A percentile compares a stretch with the other conserved stretches of the same genome.
phyloP scores from a whole-genome alignment of 139 green algal genomes.

The Pleodorina starrii region DNA sequence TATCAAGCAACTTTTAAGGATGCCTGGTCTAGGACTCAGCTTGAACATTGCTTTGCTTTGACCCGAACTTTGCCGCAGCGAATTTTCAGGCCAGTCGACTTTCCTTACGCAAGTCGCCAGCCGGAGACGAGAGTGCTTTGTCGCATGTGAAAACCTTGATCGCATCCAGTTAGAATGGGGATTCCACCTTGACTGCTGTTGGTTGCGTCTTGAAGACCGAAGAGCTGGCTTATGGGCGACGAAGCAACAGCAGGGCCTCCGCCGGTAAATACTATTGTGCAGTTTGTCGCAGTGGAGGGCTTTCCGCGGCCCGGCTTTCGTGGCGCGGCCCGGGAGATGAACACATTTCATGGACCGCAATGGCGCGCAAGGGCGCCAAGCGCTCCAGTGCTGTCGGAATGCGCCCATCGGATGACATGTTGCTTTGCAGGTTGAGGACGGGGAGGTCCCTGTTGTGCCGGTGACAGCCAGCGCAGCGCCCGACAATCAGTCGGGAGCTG shows the following conservation, averaged over 20 bases:
- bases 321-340: not conserved
- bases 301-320: too few relatives aligned
- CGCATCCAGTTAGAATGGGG: slow-evolving; percentile 4
- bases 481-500: not conserved
- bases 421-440: slow-evolving; percentile 14
- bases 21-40: too few relatives aligned
- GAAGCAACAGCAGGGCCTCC: slow-evolving; percentile 35
- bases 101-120: not conserved
- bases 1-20: too few relatives aligned
- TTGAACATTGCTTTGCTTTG: too few relatives aligned
- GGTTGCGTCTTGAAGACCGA: not conserved
- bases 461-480: slow-evolving; percentile 13
- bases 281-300: not conserved
- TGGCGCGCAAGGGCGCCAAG: too few relatives aligned
- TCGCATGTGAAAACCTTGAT: not conserved
- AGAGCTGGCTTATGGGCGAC: not conserved
- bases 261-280: not conserved
- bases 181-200: not conserved
- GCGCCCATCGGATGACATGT: not conserved
- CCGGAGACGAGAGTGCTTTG: not conserved
- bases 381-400: not conserved
- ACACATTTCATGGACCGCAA: too few relatives aligned
- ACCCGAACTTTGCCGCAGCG: too few relatives aligned
- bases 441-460: slow-evolving; percentile 7
- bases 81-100: too few relatives aligned